Conservation (phyloP, 345 rosid genomes). For the Camelina sativa region DNA sequence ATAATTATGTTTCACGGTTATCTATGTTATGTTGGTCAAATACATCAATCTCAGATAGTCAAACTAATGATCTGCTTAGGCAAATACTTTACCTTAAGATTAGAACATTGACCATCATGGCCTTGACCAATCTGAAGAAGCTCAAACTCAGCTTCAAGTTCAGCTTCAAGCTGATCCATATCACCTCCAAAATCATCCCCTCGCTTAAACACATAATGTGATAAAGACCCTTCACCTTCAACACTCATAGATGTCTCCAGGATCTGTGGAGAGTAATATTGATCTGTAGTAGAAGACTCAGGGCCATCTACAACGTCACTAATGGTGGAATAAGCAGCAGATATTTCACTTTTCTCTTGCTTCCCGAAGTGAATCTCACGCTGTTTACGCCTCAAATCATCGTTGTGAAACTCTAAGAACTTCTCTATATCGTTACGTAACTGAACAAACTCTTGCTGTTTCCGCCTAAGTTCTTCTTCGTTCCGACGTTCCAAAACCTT, state of each 20-base stretch:
- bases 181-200: conserved; percentile 52
- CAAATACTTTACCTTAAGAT: conserved; percentile 43
- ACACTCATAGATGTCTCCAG: conserved; percentile 28
- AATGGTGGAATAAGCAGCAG: conserved; percentile 41
- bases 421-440: conserved; percentile 57
- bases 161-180: conserved; percentile 70
- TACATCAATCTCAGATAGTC: background rate
- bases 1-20: too few species aligned
- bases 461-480: conserved; percentile 45
- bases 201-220: conserved; percentile 33
- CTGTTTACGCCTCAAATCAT: conserved; percentile 34
- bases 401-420: conserved; percentile 47
- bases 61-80: background rate
- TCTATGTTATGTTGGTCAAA: background rate
- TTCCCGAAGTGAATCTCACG: background rate
- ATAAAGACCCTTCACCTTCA: conserved; percentile 43
- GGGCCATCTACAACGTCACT: conserved; percentile 43
- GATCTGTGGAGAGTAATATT: conserved; percentile 40
- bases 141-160: conserved; percentile 74
- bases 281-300: conserved; percentile 39
- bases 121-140: conserved; percentile 61
- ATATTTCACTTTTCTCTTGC: conserved; percentile 30
- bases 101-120: conserved; percentile 34
- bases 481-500: conserved; percentile 49
- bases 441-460: conserved; percentile 40